These are phyloP conservation scores for Shiraia bambusicola DNA, from an alignment of 2,329 filamentous ascomycete genomes.

Conservation along the genomic window DNA sequence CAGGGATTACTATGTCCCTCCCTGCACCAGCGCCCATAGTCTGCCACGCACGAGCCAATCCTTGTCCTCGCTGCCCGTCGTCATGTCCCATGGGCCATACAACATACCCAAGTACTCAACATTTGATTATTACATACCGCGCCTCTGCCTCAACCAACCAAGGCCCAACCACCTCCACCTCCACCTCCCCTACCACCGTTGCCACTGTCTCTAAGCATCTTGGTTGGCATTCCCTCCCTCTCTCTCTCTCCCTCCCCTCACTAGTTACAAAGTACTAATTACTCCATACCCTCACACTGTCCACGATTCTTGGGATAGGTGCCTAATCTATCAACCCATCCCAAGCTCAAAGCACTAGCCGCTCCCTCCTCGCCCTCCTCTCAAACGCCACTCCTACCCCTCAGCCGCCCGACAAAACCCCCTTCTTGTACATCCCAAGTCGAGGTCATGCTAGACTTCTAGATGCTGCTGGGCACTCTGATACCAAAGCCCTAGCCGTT, in stretches of 20 bases:
- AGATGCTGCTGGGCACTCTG: constrained; percentile 40
- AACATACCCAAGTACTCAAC: no score
- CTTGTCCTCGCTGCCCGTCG: constrained; percentile 1
- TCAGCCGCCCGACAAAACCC: constrained; percentile 38
- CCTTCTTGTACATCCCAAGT: constrained; percentile 76
- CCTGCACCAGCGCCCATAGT: constrained; percentile 22
- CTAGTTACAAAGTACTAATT: no score
- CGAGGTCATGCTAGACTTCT: constrained; percentile 81
- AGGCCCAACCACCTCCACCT: background rate
- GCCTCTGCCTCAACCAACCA: background rate
- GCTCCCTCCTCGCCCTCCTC: constrained; percentile 59
- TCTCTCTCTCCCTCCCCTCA: constrained; percentile 24
- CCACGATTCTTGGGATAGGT: no score
- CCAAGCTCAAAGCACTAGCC: constrained; percentile 80
- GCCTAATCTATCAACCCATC: no score
- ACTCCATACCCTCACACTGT: no score
- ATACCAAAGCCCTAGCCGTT: constrained; percentile 61
- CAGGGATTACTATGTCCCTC: constrained; percentile 22
- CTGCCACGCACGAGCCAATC: constrained; percentile 19
- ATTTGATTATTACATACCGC: background rate
- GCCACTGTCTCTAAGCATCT: constrained; percentile 63
- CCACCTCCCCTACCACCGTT: constrained; percentile 53
- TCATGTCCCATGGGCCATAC: background rate
- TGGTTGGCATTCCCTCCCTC: constrained; percentile 57
- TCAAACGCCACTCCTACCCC: constrained; percentile 29